A percentile compares a stretch with the other conserved stretches of the same genome.
These are phyloP conservation scores for Musa beccarii DNA, from an alignment of 176 grass and related monocot genomes.

Conservation along the genomic window DNA sequence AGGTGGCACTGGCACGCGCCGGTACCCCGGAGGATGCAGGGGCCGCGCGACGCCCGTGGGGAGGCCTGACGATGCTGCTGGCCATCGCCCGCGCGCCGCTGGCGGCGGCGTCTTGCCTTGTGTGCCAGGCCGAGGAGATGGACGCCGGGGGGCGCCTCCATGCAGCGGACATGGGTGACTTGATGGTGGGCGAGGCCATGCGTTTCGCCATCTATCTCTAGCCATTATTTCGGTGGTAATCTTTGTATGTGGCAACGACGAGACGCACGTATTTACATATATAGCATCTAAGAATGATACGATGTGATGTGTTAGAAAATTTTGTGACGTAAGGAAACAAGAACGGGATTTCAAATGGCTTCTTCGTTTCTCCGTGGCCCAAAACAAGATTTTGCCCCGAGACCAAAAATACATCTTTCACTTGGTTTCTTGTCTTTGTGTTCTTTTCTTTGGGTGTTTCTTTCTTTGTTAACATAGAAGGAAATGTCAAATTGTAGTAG, in stretches of 20 bases:
- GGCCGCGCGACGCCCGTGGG: neutral
- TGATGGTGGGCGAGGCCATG: constrained; percentile 74
- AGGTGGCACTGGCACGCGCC: neutral
- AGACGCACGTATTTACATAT: too few species aligned
- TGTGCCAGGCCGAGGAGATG: constrained; percentile 26
- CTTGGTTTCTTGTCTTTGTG: neutral
- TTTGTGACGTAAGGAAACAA: neutral
- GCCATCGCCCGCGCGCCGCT: constrained; percentile 31
- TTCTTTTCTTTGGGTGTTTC: neutral
- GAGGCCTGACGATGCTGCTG: constrained; percentile 38
- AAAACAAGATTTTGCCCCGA: constrained; percentile 1
- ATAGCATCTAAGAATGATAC: too few species aligned
- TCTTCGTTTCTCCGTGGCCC: neutral
- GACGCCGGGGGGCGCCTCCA: constrained; percentile 36
- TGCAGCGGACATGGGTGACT: constrained; percentile 54
- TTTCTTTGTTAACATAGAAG: neutral
- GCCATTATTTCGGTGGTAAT: neutral
- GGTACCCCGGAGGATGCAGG: neutral
- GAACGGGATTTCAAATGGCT: neutral
- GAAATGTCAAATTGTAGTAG: neutral
- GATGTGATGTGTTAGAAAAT: constrained; percentile 3
- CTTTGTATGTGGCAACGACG: neutral
- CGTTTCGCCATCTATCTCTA: constrained; percentile 68
- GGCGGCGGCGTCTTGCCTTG: constrained; percentile 36
- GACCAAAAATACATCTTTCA: too few species aligned